Evolutionary conservation across 768 basidiomycete genomes (phyloP).

Genomic region (Hygrophorus pudorinus): DNA sequence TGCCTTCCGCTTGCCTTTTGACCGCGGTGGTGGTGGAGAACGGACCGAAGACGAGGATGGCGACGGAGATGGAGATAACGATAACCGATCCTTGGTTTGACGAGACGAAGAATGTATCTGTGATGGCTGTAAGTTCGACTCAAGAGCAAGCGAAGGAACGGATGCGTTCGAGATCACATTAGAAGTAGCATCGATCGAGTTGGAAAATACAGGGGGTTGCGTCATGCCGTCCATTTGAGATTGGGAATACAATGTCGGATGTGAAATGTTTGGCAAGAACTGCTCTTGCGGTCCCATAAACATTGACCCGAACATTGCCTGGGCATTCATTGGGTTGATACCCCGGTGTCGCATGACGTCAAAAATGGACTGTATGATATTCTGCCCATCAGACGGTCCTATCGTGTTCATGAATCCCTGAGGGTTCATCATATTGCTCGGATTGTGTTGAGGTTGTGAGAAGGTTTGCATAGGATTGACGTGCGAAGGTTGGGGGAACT

Average conservation of each 20-base stretch:
- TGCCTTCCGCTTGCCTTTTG: constrained; percentile 20
- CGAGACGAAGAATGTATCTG: background rate
- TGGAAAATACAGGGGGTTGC: background rate
- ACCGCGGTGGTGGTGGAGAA: constrained; percentile 7
- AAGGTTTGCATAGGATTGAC: too few relatives aligned
- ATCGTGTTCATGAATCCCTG: background rate
- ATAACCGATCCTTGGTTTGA: background rate
- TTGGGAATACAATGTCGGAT: background rate
- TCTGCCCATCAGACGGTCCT: background rate
- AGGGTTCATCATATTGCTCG: background rate
- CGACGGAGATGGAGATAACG: background rate
- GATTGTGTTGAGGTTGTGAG: background rate
- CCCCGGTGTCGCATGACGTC: constrained; percentile 9
- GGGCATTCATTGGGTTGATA: constrained; percentile 1
- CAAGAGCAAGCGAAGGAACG: background rate
- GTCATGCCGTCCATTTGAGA: background rate
- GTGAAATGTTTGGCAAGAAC: background rate
- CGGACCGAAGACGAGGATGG: too few relatives aligned
- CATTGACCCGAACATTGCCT: background rate
- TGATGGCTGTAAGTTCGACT: background rate
- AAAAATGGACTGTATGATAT: constrained; percentile 5
- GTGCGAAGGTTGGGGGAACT: too few relatives aligned
- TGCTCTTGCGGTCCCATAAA: background rate
- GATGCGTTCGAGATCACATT: background rate
- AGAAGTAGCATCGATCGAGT: background rate